phyloP scores from a whole-genome alignment of 495 filamentous ascomycete genomes.

The Chaetomium fimeti region DNA sequence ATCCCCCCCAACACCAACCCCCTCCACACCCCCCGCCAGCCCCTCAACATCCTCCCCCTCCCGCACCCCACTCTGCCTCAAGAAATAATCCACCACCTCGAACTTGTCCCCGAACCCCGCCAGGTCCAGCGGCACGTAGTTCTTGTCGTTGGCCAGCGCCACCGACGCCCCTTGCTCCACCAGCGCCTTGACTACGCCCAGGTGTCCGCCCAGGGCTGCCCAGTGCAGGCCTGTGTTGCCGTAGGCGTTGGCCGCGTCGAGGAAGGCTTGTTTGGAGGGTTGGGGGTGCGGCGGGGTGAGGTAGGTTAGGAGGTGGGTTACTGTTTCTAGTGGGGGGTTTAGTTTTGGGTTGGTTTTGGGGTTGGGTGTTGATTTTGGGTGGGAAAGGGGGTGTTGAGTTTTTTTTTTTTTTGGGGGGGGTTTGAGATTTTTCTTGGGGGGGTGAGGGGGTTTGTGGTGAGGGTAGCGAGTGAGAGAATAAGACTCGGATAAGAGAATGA shows the following conservation, averaged over 20 bases:
- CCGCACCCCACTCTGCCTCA: slow-evolving; percentile 55
- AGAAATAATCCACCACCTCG: slow-evolving; percentile 65
- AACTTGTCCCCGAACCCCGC: slow-evolving; percentile 70
- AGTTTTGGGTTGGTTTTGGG: neutral
- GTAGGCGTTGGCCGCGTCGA: slow-evolving; percentile 70
- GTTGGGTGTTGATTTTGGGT: neutral
- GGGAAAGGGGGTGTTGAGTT: neutral
- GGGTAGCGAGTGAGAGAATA: neutral
- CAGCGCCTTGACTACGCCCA: slow-evolving; percentile 73
- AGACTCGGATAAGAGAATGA: slow-evolving; percentile 5
- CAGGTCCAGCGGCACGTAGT: slow-evolving; percentile 81
- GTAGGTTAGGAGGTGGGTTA: slow-evolving; percentile 41
- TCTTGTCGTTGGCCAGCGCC: slow-evolving; percentile 70
- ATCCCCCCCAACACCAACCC: slow-evolving; percentile 7
- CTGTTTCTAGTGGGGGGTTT: slow-evolving; percentile 36
- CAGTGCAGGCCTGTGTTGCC: slow-evolving; percentile 92
- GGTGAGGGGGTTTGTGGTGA: neutral
- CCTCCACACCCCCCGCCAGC: slow-evolving; percentile 12
- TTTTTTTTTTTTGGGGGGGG: too few relatives aligned
- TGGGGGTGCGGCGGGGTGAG: slow-evolving; percentile 31
- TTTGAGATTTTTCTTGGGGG: too few relatives aligned
- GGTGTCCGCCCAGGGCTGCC: slow-evolving; percentile 84
- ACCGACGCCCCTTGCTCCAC: slow-evolving; percentile 63
- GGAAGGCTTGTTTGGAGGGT: slow-evolving; percentile 40
- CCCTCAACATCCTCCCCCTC: slow-evolving; percentile 49